Percentiles rank a stretch among this genome's conserved stretches.
These are phyloP conservation scores for Didymella arachidicola DNA, from an alignment of 2,329 filamentous ascomycete species.

Conservation along the genomic window DNA sequence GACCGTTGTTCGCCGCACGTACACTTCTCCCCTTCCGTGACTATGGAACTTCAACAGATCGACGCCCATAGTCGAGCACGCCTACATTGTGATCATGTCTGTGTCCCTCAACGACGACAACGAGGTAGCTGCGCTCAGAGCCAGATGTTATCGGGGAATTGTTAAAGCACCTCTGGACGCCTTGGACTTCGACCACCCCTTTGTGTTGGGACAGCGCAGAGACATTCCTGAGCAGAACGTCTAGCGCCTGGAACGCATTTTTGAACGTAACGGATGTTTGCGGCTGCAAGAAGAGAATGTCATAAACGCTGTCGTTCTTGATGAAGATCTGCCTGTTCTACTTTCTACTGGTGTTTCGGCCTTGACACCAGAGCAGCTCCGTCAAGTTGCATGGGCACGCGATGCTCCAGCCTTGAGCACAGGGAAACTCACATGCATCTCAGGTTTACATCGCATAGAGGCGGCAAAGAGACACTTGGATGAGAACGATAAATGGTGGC, in stretches of 20 bases:
- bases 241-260: not conserved
- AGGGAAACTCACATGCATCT: conserved; percentile 25
- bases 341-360: conserved; percentile 8
- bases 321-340: conserved; percentile 19
- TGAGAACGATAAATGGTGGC: conserved; percentile 34
- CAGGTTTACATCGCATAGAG: conserved; percentile 25
- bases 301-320: conserved; percentile 27
- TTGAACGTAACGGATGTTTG: conserved; percentile 11
- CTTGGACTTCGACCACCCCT: not conserved
- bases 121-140: not conserved
- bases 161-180: not conserved
- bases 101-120: not conserved
- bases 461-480: conserved; percentile 26
- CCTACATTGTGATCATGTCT: not conserved
- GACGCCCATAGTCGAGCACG: not conserved
- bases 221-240: not conserved
- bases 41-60: not conserved
- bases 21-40: not conserved
- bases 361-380: conserved; percentile 15
- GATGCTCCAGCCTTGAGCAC: conserved; percentile 23
- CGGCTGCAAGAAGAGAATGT: conserved; percentile 30
- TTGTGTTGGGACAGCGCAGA: not conserved
- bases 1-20: not conserved
- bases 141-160: not conserved
- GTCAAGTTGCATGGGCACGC: conserved; percentile 13